Evolutionary conservation across 1,284 basidiomycete species (phyloP), one percentile per base, ranked within the genome.

Genomic region (Pulchroboletus neoregius): DNA sequence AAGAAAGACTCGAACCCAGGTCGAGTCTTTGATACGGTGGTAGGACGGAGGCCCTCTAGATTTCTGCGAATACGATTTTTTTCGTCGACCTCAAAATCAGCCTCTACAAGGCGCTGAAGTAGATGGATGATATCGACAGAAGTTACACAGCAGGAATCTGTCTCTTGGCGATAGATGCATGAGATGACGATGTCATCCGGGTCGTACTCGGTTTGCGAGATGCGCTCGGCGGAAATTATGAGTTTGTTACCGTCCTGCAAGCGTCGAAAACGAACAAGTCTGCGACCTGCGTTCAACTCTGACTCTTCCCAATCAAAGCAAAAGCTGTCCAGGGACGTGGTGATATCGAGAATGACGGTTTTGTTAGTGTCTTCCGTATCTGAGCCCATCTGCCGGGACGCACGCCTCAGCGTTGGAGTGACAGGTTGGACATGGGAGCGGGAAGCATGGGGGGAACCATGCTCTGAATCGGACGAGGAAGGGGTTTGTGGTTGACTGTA

Each of bases 11-110:
- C 89, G 52, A 80, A 85, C 6, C 85, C 87, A 0, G 76, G 68
- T 59, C 91, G 88, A 62, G 81, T 81, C 71, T 97, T 98, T 38
- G 89, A 88, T 5, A 97, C 84, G 0, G 94, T 97, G 49, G 82
- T 87, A 0, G 95, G 94, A 43, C 85, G 79, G 63, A 96, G 88
- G 16, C 90, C 91, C 68, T 98, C 94, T 28, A 98, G 73, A 67
- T 97, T 97, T 47, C 94, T 79, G 45, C 95, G 77, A 57, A 97
- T 96, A 33, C 94, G 78, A 62, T 97, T 97, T 77, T 96, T 97
- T 75, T 97, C 94, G 67, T 95, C 93, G 34, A 95, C 89, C 16
- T 86, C 85, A 63, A 96, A 95, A 39, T 85, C 76, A 32, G 82
- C 80, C 22, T 84, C 87, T 26, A 94, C 87, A 36, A 98, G 76